Evolutionary conservation across 139 green algal genomes (phyloP).

Genomic region (Edaphochlamys debaryana): DNA sequence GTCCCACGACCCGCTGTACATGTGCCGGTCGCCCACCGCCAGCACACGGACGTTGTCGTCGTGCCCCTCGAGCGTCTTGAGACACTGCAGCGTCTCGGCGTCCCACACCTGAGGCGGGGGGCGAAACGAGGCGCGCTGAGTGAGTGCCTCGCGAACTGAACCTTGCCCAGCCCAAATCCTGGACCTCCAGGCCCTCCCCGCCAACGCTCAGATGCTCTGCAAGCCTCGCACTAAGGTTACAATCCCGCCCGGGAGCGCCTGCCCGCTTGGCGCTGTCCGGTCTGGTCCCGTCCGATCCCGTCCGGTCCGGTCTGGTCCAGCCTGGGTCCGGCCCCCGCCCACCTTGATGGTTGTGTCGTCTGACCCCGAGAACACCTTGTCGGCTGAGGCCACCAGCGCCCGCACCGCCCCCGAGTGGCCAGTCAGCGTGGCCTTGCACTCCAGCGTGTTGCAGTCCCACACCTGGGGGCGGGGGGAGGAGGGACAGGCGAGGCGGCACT

Average conservation of each 20-base stretch:
- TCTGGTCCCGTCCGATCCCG: too few relatives aligned
- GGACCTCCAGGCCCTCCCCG: too few relatives aligned
- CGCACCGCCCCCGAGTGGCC: conserved; percentile 88
- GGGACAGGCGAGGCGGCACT: too few relatives aligned
- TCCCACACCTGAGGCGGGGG: conserved; percentile 79
- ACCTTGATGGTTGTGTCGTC: conserved; percentile 93
- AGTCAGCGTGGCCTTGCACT: conserved; percentile 66
- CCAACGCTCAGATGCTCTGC: too few relatives aligned
- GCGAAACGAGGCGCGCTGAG: too few relatives aligned
- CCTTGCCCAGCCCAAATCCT: background rate
- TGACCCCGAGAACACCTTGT: conserved; percentile 85
- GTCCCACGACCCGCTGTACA: conserved; percentile 95
- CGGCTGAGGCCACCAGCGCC: conserved; percentile 76
- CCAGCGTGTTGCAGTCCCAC: conserved; percentile 79
- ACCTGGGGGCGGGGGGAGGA: conserved; percentile 69
- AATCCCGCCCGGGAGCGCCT: too few relatives aligned
- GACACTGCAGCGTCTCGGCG: conserved; percentile 77
- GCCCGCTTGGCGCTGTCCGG: too few relatives aligned
- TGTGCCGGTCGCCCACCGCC: conserved; percentile 70
- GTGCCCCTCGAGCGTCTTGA: conserved; percentile 88
- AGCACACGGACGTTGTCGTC: conserved; percentile 96
- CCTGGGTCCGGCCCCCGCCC: conserved; percentile 51
- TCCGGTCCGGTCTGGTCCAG: too few relatives aligned
- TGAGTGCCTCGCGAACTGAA: too few relatives aligned
- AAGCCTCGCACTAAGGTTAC: too few relatives aligned